Evolutionary conservation across 176 grass and related monocot species (phyloP).

Genomic region (Urochloa ruziziensis): DNA sequence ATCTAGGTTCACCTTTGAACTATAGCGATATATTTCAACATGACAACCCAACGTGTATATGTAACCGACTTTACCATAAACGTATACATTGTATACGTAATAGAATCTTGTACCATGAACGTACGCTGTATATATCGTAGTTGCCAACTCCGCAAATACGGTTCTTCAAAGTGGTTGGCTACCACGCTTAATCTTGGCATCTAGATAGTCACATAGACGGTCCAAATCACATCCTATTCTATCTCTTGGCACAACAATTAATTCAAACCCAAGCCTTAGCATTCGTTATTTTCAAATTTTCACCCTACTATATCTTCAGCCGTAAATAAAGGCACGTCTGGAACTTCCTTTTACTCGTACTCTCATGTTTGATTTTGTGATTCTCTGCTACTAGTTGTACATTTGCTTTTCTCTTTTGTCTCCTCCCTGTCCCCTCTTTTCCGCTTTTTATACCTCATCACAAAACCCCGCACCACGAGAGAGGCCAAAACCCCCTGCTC

Average conservation of each 20-base stretch:
- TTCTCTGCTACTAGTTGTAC: not conserved
- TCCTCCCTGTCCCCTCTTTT: not conserved
- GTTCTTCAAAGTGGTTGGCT: too few species aligned
- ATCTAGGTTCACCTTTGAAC: not conserved
- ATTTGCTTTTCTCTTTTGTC: not conserved
- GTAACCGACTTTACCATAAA: not conserved
- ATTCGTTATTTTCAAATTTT: not conserved
- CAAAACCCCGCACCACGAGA: conserved; percentile 27
- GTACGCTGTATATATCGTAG: too few species aligned
- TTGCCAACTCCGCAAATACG: too few species aligned
- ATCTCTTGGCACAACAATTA: not conserved
- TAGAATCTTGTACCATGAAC: too few species aligned
- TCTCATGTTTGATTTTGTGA: conserved; percentile 2
- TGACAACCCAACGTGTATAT: too few species aligned
- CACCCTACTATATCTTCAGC: not conserved
- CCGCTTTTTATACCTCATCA: not conserved
- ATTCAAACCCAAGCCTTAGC: not conserved
- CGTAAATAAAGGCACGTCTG: conserved; percentile 1
- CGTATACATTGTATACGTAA: not conserved
- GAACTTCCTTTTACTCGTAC: conserved; percentile 1
- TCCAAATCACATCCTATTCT: rapidly evolving
- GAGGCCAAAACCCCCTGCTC: conserved; percentile 20
- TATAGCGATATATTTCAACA: too few species aligned
- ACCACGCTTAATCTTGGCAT: not conserved
- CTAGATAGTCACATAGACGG: too few species aligned